Base-by-base conservation (phyloP, 148 eudicot species). In the Cornus kousa region DNA sequence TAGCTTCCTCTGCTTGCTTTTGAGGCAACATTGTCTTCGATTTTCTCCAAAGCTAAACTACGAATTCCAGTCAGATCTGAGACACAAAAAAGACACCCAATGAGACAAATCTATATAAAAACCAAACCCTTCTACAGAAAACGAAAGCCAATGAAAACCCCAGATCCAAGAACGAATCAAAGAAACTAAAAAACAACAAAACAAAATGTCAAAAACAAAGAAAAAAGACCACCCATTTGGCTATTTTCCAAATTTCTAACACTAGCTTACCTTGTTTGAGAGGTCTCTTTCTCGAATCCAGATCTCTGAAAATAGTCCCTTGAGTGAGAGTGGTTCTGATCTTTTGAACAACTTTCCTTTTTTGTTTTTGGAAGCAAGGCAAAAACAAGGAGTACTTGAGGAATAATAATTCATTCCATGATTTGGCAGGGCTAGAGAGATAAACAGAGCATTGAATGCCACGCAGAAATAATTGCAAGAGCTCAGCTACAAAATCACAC, bases 1-100 rank as follows among this genome's bases (percentile, higher is more conserved):
- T 88, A 17, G 90, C 84, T 85, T 88, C 88, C 74, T 85, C 88
- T 76, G 83, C 88, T 83, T 85, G 87, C 83, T 87, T 85, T 37
- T 83, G 73, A 70, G 70, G 53, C 90, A 78, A 80, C 90, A 87
- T 87, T 87, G 68, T 87, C 71, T 62, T 72, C 65, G 64, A 17
- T 55, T 71, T 77, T 68, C 74, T 39, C 74, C 43, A 80, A 55
- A 39, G 2, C 12, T 32, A 23, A 33, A 37, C 35, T 59, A 16
- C 3, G 33, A 66, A 22, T 77, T 60, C 69, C 69, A 1, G 20
- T 57, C 40, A 86, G 82, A 87, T 80, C 87, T 84, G 76, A 20
- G 46, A 83, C 55, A 71, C 28, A 67, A 74, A 84, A 43, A 22
- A 46, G 67, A 71, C 60, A 59, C 78, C 22, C 67, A 69, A 68